Base-by-base conservation (phyloP, 2,329 filamentous ascomycete genomes). In the Phialophora expanda region DNA sequence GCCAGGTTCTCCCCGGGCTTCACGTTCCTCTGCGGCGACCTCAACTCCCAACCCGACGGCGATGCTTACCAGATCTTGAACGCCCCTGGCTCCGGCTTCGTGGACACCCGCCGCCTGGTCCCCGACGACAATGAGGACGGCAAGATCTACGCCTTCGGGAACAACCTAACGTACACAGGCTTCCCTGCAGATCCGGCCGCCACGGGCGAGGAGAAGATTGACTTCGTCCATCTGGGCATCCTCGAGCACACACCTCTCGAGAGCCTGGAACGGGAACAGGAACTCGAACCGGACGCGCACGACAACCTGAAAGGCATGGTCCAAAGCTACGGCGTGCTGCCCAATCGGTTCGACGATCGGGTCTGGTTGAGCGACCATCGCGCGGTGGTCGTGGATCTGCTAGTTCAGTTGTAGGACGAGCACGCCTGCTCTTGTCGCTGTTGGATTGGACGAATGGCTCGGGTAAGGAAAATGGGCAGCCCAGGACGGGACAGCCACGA, bases 361-460 rank as follows among this genome's bases (percentile, higher is more conserved):
- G 76, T 87, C 2, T 84, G 79, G 70, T 79, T 76, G 62, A 86
- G 83, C 65, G 86, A 87, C 72, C 86, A 87, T 73, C 78, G 84
- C 54, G 83, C 82, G 54, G 85, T 87, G 4, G 80, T 87, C 54
- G 82, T 81, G 2, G 85, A 87, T 64, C 46, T 68, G n/a, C 57
- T 70, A 1, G 24, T 70, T 32, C 22, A 4, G 32, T 38, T 61
- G 14, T 61, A 26, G n/a, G 14, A 2, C 28, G 51, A 54, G 26
- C 2, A 30, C 20, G 17, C 17, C 44, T 12, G 22, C 22, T n/a
- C 38, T 44, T 2, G 1, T 44, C 17, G 38, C 38, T 34, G 17
- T 8, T 44, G 38, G 38, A 20, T 44, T 41, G 38, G 17, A 44
- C 6, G 5, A 7, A 44, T 44, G n/a, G 38, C 38, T 20, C 6